These are phyloP conservation scores for Bipolaris gigantea DNA, from an alignment of 2,329 filamentous ascomycete species.

Conservation along the genomic window DNA sequence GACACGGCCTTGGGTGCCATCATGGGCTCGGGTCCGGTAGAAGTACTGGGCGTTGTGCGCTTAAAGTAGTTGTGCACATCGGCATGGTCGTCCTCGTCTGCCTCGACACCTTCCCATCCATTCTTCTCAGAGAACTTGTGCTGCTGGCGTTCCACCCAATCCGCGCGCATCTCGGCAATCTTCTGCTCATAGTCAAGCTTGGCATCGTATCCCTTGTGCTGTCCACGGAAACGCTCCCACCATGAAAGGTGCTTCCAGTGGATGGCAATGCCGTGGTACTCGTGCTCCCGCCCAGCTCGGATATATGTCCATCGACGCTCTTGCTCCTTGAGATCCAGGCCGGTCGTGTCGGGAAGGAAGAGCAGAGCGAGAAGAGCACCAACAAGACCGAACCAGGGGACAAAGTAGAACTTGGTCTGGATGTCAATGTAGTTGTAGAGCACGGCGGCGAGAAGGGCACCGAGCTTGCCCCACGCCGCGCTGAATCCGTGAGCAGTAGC, in stretches of 20 bases:
- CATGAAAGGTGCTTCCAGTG: constrained; percentile 85
- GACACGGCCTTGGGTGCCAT: constrained; percentile 22
- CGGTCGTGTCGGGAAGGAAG: constrained; percentile 95
- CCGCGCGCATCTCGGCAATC: constrained; percentile 75
- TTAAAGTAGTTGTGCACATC: constrained; percentile 43
- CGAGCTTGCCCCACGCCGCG: constrained; percentile 86
- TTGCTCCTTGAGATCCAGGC: constrained; percentile 94
- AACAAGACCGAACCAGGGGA: constrained; percentile 91
- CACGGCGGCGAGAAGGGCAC: constrained; percentile 82
- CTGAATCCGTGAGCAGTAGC: constrained; percentile 93
- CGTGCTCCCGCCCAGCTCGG: constrained; percentile 70
- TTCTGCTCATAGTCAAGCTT: constrained; percentile 77
- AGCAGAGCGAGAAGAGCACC: constrained; percentile 81
- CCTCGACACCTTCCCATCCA: constrained; percentile 30
- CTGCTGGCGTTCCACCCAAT: constrained; percentile 60
- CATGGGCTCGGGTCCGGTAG: constrained; percentile 18
- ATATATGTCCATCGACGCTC: constrained; percentile 92
- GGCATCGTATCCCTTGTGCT: constrained; percentile 76
- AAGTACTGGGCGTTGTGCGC: constrained; percentile 24
- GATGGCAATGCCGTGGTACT: constrained; percentile 92
- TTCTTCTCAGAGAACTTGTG: constrained; percentile 47
- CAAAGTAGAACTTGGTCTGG: constrained; percentile 83
- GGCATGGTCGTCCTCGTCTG: constrained; percentile 35
- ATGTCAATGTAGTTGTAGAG: constrained; percentile 93
- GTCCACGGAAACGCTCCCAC: constrained; percentile 81